Percentiles rank a stretch among this genome's conserved stretches.
Conservation (phyloP, 257 asterid genomes). For the Solanum chiquidenum region DNA sequence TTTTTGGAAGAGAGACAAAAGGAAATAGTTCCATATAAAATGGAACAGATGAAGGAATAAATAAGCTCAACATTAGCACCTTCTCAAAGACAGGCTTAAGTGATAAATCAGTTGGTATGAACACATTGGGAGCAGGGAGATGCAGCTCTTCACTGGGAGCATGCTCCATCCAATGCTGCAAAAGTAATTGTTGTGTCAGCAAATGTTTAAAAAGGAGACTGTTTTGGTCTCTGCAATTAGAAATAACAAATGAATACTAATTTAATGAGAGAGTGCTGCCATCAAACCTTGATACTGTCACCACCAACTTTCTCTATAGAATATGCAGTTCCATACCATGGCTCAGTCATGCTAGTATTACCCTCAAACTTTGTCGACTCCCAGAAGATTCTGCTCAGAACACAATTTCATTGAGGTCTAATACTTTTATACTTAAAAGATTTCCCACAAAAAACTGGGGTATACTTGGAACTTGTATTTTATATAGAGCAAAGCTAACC, state of each 20-base stretch:
- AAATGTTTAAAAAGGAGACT: not conserved
- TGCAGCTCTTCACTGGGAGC: constrained; percentile 61
- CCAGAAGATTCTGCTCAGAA: constrained; percentile 72
- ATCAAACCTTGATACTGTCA: constrained; percentile 65
- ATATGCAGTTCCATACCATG: constrained; percentile 95
- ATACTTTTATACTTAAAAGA: not conserved
- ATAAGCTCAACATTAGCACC: constrained; percentile 27
- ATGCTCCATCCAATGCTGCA: constrained; percentile 69
- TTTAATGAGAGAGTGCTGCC: not conserved
- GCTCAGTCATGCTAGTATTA: constrained; percentile 48
- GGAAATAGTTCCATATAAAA: not conserved
- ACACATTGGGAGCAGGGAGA: constrained; percentile 69
- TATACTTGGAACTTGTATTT: not conserved
- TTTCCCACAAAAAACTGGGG: not conserved
- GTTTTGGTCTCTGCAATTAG: not conserved
- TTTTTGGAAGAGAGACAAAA: not conserved
- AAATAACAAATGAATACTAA: not conserved
- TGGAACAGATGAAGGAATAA: not conserved
- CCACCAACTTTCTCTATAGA: constrained; percentile 51
- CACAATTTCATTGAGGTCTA: not conserved
- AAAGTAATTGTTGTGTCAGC: not conserved
- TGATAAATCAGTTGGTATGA: constrained; percentile 90
- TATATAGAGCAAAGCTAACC: constrained; percentile 27
- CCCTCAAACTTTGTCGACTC: constrained; percentile 89
- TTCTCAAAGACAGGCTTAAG: constrained; percentile 49